A percentile compares a stretch with the other conserved stretches of the same genome.
These are phyloP conservation scores for Coemansia umbellata DNA, from an alignment of 192 early-diverging fungal genomes.

Conservation along the genomic window DNA sequence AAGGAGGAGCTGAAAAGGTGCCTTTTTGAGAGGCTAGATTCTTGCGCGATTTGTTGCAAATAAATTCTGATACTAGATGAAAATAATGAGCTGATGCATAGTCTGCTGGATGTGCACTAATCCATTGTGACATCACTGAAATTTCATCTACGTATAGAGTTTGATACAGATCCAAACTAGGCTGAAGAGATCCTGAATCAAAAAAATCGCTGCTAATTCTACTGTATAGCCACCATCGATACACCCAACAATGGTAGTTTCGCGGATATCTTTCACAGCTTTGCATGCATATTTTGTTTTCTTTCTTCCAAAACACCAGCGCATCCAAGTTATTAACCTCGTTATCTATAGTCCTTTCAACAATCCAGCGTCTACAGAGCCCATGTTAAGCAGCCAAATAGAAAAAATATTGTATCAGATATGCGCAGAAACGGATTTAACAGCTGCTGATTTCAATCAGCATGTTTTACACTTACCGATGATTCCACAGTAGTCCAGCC, in stretches of 20 bases:
- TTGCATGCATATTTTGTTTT: conserved; percentile 8
- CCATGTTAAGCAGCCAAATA: too few species aligned
- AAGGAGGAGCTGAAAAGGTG: neutral
- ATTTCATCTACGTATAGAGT: neutral
- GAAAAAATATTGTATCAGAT: too few species aligned
- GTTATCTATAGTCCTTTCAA: conserved; percentile 2
- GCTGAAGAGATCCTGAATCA: too few species aligned
- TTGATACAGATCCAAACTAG: neutral
- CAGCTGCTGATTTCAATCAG: neutral
- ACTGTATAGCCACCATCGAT: conserved; percentile 32
- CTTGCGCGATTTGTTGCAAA: neutral
- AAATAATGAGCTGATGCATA: conserved; percentile 45
- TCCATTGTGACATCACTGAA: conserved; percentile 12
- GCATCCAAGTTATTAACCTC: neutral
- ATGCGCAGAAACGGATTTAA: too few species aligned
- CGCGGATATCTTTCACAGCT: conserved; percentile 31
- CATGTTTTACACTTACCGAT: conserved; percentile 20
- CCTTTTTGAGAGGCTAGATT: neutral
- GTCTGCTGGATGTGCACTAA: conserved; percentile 31
- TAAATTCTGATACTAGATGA: conserved; percentile 15
- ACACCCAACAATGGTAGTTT: conserved; percentile 51
- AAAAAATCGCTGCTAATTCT: neutral
- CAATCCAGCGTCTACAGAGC: conserved; percentile 26
- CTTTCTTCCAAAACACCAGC: conserved; percentile 14
- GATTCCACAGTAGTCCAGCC: conserved; percentile 35